Evolutionary conservation across 768 basidiomycete species (phyloP), one percentile per base, ranked within the genome.

Genomic region (Rhizopogon vinicolor): DNA sequence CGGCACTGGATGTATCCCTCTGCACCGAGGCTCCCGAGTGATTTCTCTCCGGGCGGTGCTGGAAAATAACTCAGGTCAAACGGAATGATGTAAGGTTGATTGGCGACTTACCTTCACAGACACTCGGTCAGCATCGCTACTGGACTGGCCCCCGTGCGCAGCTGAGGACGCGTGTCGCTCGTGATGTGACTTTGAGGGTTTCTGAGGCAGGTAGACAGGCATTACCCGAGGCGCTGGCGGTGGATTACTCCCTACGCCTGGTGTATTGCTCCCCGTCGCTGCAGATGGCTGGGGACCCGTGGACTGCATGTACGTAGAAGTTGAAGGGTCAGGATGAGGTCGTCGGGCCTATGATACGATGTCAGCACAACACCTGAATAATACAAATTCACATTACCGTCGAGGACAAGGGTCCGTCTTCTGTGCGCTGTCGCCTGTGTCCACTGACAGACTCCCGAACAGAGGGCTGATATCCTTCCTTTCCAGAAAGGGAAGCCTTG

Each of bases 211-310:
- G 58, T 72, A 62, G 58, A 72, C 67, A 58, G 69, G 68, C 62
- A 70, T 68, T 56, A 72, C 70, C 48, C 69, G 68, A 57, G 69
- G 70, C 52, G 70, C 69, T 54, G 69, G 70, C 48, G 70, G 69
- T 60, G 70, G 49, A 44, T 55, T 48, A 31, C 44, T 42, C 12
- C 50, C 67, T 61, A 65, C 67, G 62, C 68, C 69, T 65, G 62
- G 58, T 29, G 63, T 60, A 46, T 60, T 39, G 25, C 25, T 62
- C 40, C 43, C 44, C 16, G 50, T 35, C 12, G 50, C 14, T 48
- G 42, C 54, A 33, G 64, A 59, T 49, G 54, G 55, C 19, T 59
- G 70, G 18, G 67, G 63, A 31, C 28, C 51, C 41, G 58, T 56
- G 28, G 63, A 37, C 28, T 62, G 65, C 14, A 53, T 44, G 2